Percentiles rank a stretch among this genome's conserved stretches.
Conservation (phyloP, 2,329 filamentous ascomycete species). For the Blumeriella jaapii region DNA sequence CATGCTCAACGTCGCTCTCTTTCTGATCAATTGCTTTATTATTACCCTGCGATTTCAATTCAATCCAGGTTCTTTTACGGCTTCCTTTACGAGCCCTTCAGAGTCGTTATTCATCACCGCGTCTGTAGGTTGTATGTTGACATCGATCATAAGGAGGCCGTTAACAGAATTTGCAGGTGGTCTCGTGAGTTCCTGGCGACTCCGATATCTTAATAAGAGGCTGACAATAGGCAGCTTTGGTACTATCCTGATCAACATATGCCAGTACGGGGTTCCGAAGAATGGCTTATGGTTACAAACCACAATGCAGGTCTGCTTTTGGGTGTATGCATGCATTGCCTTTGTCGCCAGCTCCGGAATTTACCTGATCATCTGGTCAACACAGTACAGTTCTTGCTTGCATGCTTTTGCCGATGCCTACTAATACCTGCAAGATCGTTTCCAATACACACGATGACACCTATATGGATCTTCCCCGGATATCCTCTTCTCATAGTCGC, state of each 20-base stretch:
- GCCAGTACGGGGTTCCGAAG: slow-evolving; percentile 59
- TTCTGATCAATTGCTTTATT: slow-evolving; percentile 49
- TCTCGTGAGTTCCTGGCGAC: slow-evolving; percentile 31
- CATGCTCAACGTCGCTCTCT: slow-evolving; percentile 51
- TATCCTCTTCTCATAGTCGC: slow-evolving; percentile 71
- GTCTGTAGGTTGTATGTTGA: slow-evolving; percentile 37
- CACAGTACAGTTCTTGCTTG: too few species aligned
- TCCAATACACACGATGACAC: slow-evolving; percentile 73
- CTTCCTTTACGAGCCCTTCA: slow-evolving; percentile 63
- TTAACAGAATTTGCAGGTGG: slow-evolving; percentile 32
- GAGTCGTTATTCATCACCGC: slow-evolving; percentile 71
- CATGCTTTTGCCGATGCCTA: too few species aligned
- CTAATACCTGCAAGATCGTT: slow-evolving; percentile 29
- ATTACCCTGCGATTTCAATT: slow-evolving; percentile 58
- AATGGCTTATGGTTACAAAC: slow-evolving; percentile 49
- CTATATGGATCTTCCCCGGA: slow-evolving; percentile 78
- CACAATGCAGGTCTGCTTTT: slow-evolving; percentile 57
- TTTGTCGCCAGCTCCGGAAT: slow-evolving; percentile 56
- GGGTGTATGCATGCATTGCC: slow-evolving; percentile 61
- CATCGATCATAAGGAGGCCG: slow-evolving; percentile 1
- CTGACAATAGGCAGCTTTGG: slow-evolving; percentile 53
- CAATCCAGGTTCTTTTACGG: slow-evolving; percentile 57
- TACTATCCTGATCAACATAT: slow-evolving; percentile 67
- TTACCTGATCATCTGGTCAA: slow-evolving; percentile 62
- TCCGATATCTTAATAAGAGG: slow-evolving; percentile 36